Evolutionary conservation across 176 grass and related monocot species (phyloP).

Genomic region (Oryza meyeriana): DNA sequence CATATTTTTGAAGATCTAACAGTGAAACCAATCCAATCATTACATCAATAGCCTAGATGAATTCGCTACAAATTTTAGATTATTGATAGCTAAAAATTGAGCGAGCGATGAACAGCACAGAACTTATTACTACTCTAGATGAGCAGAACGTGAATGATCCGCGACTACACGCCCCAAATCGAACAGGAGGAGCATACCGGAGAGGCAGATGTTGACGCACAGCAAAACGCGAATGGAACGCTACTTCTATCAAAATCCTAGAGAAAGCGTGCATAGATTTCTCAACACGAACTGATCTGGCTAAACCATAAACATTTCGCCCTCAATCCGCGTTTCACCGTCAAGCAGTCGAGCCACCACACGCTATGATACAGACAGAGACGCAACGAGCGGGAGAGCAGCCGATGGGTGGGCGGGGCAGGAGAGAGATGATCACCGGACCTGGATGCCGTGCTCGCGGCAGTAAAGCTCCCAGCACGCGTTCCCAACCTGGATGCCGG

Average conservation of each 20-base stretch:
- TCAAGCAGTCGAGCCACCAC: background rate
- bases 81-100: background rate
- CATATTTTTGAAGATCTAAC: background rate
- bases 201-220: too few relatives aligned
- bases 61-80: background rate
- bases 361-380: background rate
- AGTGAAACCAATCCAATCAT: too few relatives aligned
- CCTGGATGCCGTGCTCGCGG: conserved; percentile 90
- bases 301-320: background rate
- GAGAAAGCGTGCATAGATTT: background rate
- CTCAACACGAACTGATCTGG: background rate
- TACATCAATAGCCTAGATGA: background rate
- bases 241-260: too few relatives aligned
- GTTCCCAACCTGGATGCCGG: conserved; percentile 86
- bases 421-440: conserved; percentile 26
- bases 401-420: too few relatives aligned
- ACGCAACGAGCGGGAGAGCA: too few relatives aligned
- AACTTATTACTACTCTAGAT: background rate
- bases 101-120: background rate
- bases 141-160: background rate
- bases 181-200: too few relatives aligned
- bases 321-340: background rate
- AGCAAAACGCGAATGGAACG: too few relatives aligned
- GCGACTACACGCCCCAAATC: too few relatives aligned
- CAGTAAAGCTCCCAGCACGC: conserved; percentile 92